Conservation (phyloP, 495 filamentous ascomycete genomes). For the Aspergillus ostianus region DNA sequence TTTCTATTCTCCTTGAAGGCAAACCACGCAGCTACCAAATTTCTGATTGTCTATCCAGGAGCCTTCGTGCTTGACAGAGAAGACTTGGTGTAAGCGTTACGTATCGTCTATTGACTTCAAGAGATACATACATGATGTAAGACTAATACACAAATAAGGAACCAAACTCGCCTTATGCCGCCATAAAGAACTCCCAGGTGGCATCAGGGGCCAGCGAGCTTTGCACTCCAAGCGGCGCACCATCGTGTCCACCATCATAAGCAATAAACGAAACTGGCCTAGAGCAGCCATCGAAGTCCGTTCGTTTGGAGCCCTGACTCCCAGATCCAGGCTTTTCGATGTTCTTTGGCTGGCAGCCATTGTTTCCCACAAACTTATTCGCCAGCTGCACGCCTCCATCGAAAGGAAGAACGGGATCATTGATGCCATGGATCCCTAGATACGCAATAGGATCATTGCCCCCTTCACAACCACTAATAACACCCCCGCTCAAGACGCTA, state of each 20-base stretch:
- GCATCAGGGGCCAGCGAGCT: too few relatives aligned
- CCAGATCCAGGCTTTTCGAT: conserved; percentile 12
- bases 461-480: conserved; percentile 39
- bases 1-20: too few relatives aligned
- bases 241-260: conserved; percentile 22
- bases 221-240: conserved; percentile 13
- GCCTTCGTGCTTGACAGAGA: too few relatives aligned
- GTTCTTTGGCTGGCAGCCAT: conserved; percentile 29
- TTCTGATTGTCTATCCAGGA: too few relatives aligned
- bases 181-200: too few relatives aligned
- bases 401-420: conserved; percentile 39
- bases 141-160: too few relatives aligned
- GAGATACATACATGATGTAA: too few relatives aligned
- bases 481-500: conserved; percentile 40
- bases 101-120: too few relatives aligned
- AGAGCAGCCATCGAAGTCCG: conserved; percentile 15
- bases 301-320: conserved; percentile 9
- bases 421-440: conserved; percentile 41
- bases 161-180: too few relatives aligned
- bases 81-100: too few relatives aligned
- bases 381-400: conserved; percentile 31
- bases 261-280: conserved; percentile 20
- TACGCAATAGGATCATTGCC: conserved; percentile 43
- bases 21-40: too few relatives aligned
- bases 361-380: conserved; percentile 39